Evolutionary conservation across 78 protist species (phyloP).

Genomic region (Capsaspora owczarzaki): DNA sequence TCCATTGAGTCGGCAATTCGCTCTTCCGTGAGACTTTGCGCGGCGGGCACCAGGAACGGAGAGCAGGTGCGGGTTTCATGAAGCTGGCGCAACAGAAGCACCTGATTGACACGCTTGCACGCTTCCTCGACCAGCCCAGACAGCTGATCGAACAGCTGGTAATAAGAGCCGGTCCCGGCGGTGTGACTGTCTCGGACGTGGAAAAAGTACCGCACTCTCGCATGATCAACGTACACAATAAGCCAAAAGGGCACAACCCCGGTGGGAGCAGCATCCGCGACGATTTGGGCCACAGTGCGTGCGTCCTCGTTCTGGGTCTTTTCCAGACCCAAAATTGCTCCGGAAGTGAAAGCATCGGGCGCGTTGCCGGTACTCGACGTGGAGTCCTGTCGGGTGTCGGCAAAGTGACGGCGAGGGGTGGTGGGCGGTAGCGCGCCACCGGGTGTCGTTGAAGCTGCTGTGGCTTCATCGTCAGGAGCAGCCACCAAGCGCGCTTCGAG

Average conservation of each 20-base stretch:
- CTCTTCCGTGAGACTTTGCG: neutral
- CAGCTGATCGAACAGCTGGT: neutral
- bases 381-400: too few relatives aligned
- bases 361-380: too few relatives aligned
- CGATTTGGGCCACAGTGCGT: neutral
- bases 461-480: too few relatives aligned
- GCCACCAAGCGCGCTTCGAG: too few relatives aligned
- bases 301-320: neutral
- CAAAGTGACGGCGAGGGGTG: too few relatives aligned
- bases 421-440: too few relatives aligned
- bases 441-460: too few relatives aligned
- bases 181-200: neutral
- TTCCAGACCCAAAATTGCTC: neutral
- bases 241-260: neutral
- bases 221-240: neutral
- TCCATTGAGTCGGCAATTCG: neutral
- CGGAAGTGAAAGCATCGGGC: too few relatives aligned
- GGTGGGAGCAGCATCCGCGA: neutral
- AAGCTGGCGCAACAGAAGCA: slow-evolving; percentile 1
- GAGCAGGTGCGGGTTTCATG: neutral
- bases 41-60: neutral
- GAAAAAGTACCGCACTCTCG: neutral
- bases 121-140: neutral
- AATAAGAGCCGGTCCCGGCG: neutral
- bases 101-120: neutral